Base-by-base conservation (phyloP, 2,329 filamentous ascomycete genomes). In the Trichoderma citrinoviride region DNA sequence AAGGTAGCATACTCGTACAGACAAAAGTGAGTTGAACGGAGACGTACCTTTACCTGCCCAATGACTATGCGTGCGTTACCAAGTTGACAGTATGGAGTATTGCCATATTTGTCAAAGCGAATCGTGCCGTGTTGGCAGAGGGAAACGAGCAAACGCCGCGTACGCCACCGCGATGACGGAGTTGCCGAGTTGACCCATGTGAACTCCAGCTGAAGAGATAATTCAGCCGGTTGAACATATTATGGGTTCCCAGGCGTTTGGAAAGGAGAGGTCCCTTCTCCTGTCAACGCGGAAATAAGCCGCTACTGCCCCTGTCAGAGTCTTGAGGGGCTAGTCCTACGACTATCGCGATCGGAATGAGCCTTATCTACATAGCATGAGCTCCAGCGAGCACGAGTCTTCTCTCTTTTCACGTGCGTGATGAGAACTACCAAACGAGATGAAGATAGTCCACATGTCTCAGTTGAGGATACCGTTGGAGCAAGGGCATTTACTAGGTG, bases 261-360 rank as follows among this genome's bases (percentile, higher is more conserved):
- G 12, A 37, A 37, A 37, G 33, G 33, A 37, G 33, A 14, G 5
- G 33, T 12, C 33, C 33, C 33, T 14, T 10, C 44, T 58, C 37
- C n/a, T n/a, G 15, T 44, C 17, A 19, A n/a, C 12, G 41, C 41
- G 41, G 55, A 58, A 58, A 37, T 23, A n/a, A 25, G 60, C 60
- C 60, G 60, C 43, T 46, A 54, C 60, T 54, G 17, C 15, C 52
- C 40, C 60, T 54, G 46, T 61, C 57, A 47, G 57, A 37, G 47
- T 27, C 49, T 62, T 33, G 19, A 46, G 25, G 7, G 57, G 57
- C 49, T 62, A 62, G 49, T 19, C 58, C 27, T 40, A 46, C 49
- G 49, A 49, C 49, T 62, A 37, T 54, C 49, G 60, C 60, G 49
- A 61, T 61, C 47, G 49, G 40, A 17, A 37, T 40, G 49, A 62